These are phyloP conservation scores for Deinandra increscens DNA, from an alignment of 129 eudicot genomes.

Conservation along the genomic window DNA sequence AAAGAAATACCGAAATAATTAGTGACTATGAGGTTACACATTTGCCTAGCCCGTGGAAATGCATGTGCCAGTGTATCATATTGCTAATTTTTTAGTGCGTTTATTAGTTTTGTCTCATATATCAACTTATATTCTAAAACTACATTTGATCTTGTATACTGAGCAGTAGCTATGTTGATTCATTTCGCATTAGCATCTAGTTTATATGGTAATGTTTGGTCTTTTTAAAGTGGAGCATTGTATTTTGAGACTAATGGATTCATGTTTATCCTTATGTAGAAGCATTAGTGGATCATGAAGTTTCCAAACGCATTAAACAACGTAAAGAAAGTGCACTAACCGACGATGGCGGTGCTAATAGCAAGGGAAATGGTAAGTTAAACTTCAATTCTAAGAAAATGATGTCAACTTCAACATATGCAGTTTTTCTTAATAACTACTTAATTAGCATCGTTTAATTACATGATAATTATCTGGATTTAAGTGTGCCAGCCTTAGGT, in stretches of 20 bases:
- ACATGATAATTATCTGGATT: not conserved
- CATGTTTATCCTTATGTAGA: slow-evolving; percentile 34
- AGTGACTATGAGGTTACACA: not conserved
- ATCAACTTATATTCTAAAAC: not conserved
- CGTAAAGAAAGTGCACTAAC: not conserved
- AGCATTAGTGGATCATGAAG: slow-evolving; percentile 25
- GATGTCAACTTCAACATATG: not conserved
- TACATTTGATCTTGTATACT: slow-evolving; percentile 1
- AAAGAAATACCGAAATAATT: not conserved
- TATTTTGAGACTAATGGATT: slow-evolving; percentile 11
- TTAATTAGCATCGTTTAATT: not conserved
- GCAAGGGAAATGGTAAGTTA: slow-evolving; percentile 6
- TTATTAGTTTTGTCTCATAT: not conserved
- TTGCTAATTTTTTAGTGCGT: not conserved
- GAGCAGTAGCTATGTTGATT: not conserved
- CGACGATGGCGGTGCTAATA: not conserved
- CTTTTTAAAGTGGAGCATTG: not conserved
- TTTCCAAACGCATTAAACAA: not conserved
- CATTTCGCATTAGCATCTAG: slow-evolving; percentile 4
- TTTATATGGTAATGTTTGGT: slow-evolving; percentile 7
- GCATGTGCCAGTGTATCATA: slow-evolving; percentile 7
- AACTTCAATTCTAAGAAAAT: not conserved
- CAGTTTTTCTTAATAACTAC: not conserved
- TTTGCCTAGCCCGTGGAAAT: not conserved
- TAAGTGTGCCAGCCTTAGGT: not conserved